Evolutionary conservation across 805 yeast genomes (phyloP), one percentile per base, ranked within the genome.

Genomic region (Pichia scutulata): DNA sequence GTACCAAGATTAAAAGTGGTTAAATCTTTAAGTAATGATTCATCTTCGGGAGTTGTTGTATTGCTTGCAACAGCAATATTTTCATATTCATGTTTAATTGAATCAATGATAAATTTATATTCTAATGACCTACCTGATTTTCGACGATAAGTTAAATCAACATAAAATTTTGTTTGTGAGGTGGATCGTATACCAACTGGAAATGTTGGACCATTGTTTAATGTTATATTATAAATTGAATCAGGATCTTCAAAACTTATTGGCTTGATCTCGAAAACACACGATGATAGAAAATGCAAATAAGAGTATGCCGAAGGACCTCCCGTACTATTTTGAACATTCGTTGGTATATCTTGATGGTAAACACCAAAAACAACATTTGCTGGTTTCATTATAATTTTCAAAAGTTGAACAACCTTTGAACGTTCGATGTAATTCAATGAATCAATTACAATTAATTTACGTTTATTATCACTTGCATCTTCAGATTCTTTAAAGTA

Each of bases 1-100:
- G 95, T 86, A 8, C 81, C 74, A 49, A 92, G 70, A 57, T 90
- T 90, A 71, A 92, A 92, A 0, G 99, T 93, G 0, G 98, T 88
- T 58, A 93, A 72, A 39, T 75, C 87, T 54, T 82, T 78, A 44
- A 92, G 69, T 50, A 84, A 60, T 16, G 75, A 75, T 39, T 76
- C 78, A 9, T 58, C 60, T 1, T 56, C 61, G 7, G 55, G 60
- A 3, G 45, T 24, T 1, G 53, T 57, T 9, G 61, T 65, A 1
- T 41, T 41, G 2, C 39, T 41, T 6, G 26, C 25, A 7, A 33
- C 37, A 3, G 23, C 21, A 3, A 50, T 55, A 65, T 69, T 52
- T 74, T 70, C 52, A 46, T 64, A 63, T 18, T 53, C 48, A 65
- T 82, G 87, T 22, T 61, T 62, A 0, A 22, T 45, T 0, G 80